phyloP scores from a whole-genome alignment of 441 rosid species.

The Hura crepitans region DNA sequence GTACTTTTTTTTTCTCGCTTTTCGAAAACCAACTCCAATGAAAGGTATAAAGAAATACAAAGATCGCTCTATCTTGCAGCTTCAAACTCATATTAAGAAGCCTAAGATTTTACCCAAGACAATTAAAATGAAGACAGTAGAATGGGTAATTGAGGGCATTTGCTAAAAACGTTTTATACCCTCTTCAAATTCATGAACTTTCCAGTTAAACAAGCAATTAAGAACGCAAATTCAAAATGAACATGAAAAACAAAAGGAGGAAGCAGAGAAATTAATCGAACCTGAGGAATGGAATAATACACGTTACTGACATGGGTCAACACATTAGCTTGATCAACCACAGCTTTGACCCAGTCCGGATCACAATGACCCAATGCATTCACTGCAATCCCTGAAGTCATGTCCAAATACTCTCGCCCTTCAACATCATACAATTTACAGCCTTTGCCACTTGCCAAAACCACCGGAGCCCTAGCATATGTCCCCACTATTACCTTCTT shows the following conservation, averaged over 20 bases:
- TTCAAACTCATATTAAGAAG: too few relatives aligned
- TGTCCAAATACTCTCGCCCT: slow-evolving; percentile 72
- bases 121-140: too few relatives aligned
- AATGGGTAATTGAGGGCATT: too few relatives aligned
- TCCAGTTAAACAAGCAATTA: neutral
- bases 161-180: too few relatives aligned
- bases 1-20: too few relatives aligned
- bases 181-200: too few relatives aligned
- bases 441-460: slow-evolving; percentile 62
- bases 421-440: slow-evolving; percentile 72
- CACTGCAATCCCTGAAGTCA: slow-evolving; percentile 72
- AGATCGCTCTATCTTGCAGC: too few relatives aligned
- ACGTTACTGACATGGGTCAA: slow-evolving; percentile 45
- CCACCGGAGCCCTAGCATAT: slow-evolving; percentile 71
- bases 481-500: slow-evolving; percentile 55
- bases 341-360: slow-evolving; percentile 44
- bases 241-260: neutral
- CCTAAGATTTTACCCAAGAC: too few relatives aligned
- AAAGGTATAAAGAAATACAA: too few relatives aligned
- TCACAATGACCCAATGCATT: slow-evolving; percentile 61
- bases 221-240: neutral
- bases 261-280: neutral
- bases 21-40: too few relatives aligned
- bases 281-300: slow-evolving; percentile 44
- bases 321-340: slow-evolving; percentile 39